A percentile compares a stretch with the other conserved stretches of the same genome.
Conservation (phyloP, 345 rosid species). For the Firmiana major region DNA sequence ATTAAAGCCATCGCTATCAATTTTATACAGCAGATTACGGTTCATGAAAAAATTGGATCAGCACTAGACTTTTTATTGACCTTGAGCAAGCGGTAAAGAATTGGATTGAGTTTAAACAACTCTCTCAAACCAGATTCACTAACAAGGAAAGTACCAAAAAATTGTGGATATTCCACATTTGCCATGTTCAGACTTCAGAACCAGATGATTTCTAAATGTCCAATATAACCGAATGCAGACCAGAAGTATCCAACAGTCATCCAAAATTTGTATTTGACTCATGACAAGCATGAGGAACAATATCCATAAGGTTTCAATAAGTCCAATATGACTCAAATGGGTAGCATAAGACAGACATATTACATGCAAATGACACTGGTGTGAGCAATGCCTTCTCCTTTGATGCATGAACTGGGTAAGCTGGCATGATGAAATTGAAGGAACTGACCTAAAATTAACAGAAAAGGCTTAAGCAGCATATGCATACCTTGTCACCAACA, state of each 20-base stretch:
- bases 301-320: no score
- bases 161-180: not conserved
- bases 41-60: not conserved
- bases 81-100: not conserved
- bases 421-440: not conserved
- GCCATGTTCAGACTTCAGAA: not conserved
- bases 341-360: not conserved
- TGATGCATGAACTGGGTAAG: not conserved
- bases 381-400: not conserved
- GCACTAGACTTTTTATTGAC: not conserved
- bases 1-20: not conserved
- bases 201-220: not conserved
- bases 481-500: slow-evolving; percentile 83
- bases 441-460: not conserved
- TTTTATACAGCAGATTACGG: not conserved
- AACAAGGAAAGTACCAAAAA: not conserved
- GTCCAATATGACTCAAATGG: not conserved
- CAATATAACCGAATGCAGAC: not conserved
- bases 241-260: not conserved
- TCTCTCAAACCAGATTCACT: not conserved
- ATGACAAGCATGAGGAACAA: not conserved
- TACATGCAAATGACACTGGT: not conserved
- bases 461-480: not conserved
- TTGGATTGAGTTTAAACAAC: not conserved
- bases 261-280: not conserved